Base-by-base conservation (phyloP, 495 filamentous ascomycete species). In the Talaromyces ruber region DNA sequence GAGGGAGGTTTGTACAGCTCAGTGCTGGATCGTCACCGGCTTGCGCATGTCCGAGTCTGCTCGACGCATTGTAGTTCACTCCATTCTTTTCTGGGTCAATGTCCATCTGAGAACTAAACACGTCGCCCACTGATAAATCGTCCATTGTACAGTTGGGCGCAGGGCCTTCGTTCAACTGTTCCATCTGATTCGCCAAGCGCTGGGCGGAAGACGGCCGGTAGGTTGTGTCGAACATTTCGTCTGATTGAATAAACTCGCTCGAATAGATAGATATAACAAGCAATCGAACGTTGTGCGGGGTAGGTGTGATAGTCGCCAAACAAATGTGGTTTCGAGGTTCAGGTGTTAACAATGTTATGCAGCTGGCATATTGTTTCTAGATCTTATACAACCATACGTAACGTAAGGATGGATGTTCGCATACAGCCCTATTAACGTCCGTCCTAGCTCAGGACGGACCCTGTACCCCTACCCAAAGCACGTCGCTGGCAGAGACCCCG, bases 381-480 rank as follows among this genome's bases (percentile, higher is more conserved):
- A 22, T 34, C 29, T 57, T 16, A 34, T n/a, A 14, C 29, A 57
- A 30, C 11, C 51, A 54, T 28, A 54, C 7, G 24, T 28, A 24
- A 21, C 22, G 51, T 24, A 52, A 21, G 47, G 18, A 25, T 11
- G n/a, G n/a, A 26, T 26, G 21, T 59, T 59, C 21, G 26, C n/a
- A 14, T 37, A 58, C 30, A 45, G 66, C 52, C 61, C 39, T 57
- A 56, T 73, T 82, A 82, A 76, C 80, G 81, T 82, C 81, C 81
- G 80, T 76, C 81, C 79, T 79, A 74, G 67, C 75, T 82, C 79
- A 83, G 79, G 81, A 81, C 80, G 81, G 81, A 82, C 81, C 72
- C 62, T 71, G 67, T 63, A 77, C 81, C 80, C 80, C 76, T 82
- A 81, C 68, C 75, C 80, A 82, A 71, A 75, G 67, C 74, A 78